Evolutionary conservation across 2,329 filamentous ascomycete species (phyloP).

Genomic region (Bipolaris bicolor): DNA sequence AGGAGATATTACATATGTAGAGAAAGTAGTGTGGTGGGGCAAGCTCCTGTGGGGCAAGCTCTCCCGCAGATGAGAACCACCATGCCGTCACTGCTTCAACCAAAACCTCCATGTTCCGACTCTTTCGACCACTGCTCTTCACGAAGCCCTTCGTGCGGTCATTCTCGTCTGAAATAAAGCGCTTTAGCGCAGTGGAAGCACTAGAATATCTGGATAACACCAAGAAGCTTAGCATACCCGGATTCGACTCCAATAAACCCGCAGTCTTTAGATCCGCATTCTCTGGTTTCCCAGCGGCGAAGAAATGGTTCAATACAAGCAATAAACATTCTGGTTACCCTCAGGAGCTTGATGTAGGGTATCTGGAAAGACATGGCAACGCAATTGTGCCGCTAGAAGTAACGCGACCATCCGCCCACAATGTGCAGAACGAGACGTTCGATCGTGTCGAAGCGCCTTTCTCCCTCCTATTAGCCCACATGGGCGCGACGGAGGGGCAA

Average conservation of each 20-base stretch:
- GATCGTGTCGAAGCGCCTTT: constrained; percentile 67
- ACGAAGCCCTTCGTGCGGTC: not conserved
- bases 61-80: not conserved
- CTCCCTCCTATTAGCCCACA: constrained; percentile 66
- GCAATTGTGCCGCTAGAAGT: constrained; percentile 66
- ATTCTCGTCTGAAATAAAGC: not conserved
- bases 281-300: constrained; percentile 33
- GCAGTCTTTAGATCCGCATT: constrained; percentile 32
- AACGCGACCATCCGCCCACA: constrained; percentile 41
- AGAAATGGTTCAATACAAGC: constrained; percentile 38
- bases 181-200: constrained; percentile 1
- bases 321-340: constrained; percentile 2
- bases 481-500: constrained; percentile 45
- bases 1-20: too few relatives aligned
- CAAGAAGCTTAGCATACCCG: constrained; percentile 13
- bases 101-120: constrained; percentile 1
- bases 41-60: too few relatives aligned
- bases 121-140: not conserved
- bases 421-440: constrained; percentile 53
- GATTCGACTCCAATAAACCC: constrained; percentile 30
- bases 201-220: constrained; percentile 8
- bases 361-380: constrained; percentile 51
- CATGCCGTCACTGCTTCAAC: not conserved
- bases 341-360: constrained; percentile 30
- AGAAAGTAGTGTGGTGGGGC: too few relatives aligned